A percentile compares a stretch with the other conserved stretches of the same genome.
Evolutionary conservation across 2,329 filamentous ascomycete genomes (phyloP).

Genomic region (Diaporthe vexans): DNA sequence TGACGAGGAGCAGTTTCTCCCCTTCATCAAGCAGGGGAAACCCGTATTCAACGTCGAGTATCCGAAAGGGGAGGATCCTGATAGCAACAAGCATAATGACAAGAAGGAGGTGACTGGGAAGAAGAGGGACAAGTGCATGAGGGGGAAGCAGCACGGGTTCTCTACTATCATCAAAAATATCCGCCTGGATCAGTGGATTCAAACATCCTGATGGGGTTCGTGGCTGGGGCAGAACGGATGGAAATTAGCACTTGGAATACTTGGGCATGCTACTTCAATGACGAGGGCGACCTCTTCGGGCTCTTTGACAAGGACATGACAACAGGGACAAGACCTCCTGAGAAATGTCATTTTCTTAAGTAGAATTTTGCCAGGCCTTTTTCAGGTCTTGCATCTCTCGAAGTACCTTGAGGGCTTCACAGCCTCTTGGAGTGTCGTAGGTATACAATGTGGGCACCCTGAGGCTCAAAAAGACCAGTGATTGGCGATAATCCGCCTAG

Average conservation of each 20-base stretch:
- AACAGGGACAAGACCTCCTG: neutral
- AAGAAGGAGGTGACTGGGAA: conserved; percentile 57
- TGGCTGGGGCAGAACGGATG: neutral
- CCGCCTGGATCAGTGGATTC: conserved; percentile 39
- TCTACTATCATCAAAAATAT: conserved; percentile 42
- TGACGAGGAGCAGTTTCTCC: conserved; percentile 64
- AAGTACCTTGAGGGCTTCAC: neutral
- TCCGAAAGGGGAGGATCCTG: conserved; percentile 55
- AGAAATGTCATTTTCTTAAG: too few relatives aligned
- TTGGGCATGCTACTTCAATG: neutral
- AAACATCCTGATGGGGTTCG: conserved; percentile 28
- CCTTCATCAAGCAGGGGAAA: conserved; percentile 65
- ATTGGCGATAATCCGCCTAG: neutral
- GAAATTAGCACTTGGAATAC: neutral
- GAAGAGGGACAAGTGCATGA: conserved; percentile 45
- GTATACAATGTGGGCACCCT: neutral
- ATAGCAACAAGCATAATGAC: conserved; percentile 38
- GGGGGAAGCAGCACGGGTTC: conserved; percentile 41
- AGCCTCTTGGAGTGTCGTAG: too few relatives aligned
- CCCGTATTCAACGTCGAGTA: conserved; percentile 75
- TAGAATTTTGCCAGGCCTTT: too few relatives aligned
- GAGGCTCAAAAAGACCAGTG: neutral
- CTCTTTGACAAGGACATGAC: neutral
- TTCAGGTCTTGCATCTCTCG: neutral
- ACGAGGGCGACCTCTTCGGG: neutral